phyloP scores from a whole-genome alignment of 345 rosid genomes.

The Boechera retrofracta region DNA sequence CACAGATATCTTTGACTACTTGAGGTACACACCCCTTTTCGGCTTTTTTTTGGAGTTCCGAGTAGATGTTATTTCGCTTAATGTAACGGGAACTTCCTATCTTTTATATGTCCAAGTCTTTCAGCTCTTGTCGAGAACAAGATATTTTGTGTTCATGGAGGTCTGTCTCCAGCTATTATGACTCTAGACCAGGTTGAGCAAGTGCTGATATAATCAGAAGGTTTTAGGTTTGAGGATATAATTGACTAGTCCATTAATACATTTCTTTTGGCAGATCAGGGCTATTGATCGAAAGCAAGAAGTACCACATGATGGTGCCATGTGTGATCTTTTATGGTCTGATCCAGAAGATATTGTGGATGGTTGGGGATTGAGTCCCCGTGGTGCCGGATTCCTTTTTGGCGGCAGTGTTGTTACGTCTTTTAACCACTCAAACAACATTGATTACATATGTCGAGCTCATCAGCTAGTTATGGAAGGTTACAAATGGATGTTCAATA shows the following conservation, averaged over 20 bases:
- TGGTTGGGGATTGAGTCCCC: constrained; percentile 98
- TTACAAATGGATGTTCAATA: constrained; percentile 90
- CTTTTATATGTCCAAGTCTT: constrained; percentile 53
- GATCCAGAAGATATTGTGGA: constrained; percentile 96
- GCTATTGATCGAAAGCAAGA: constrained; percentile 90
- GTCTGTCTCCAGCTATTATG: constrained; percentile 84
- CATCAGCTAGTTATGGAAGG: constrained; percentile 99
- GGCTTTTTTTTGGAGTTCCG: background rate
- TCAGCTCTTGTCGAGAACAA: constrained; percentile 93
- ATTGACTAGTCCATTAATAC: constrained; percentile 20
- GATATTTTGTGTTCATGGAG: constrained; percentile 90
- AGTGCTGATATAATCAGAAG: constrained; percentile 35
- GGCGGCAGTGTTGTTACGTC: constrained; percentile 84
- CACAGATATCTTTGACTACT: constrained; percentile 89
- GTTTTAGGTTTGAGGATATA: constrained; percentile 20
- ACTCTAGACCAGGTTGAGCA: constrained; percentile 82
- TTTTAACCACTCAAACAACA: constrained; percentile 79
- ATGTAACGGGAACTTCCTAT: constrained; percentile 9
- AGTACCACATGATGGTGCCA: constrained; percentile 98
- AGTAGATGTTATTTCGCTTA: background rate
- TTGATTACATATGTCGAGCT: constrained; percentile 89
- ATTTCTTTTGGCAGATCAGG: constrained; percentile 62
- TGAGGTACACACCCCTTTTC: constrained; percentile 56
- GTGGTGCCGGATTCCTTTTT: constrained; percentile 88
- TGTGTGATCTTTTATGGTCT: constrained; percentile 97